These are phyloP conservation scores for Ustilago crameri DNA, from an alignment of 1,284 basidiomycete genomes.

Conservation along the genomic window DNA sequence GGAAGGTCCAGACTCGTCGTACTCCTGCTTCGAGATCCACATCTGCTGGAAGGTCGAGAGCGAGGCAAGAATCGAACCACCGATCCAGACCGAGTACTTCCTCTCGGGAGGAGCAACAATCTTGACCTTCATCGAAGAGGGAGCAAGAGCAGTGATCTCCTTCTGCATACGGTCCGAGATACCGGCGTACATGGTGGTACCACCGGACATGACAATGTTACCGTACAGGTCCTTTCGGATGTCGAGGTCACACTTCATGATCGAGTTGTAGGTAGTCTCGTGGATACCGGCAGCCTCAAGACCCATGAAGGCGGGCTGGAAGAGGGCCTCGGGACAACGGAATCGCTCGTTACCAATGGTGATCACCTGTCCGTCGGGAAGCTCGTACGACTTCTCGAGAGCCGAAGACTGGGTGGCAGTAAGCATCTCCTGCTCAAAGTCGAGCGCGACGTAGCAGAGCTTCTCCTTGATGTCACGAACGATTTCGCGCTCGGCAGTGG, in stretches of 20 bases:
- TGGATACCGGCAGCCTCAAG: slow-evolving; percentile 94
- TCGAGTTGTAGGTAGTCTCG: slow-evolving; percentile 92
- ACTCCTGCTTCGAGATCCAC: slow-evolving; percentile 86
- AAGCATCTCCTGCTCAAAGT: slow-evolving; percentile 96
- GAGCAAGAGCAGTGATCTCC: slow-evolving; percentile 88
- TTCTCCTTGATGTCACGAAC: slow-evolving; percentile 99
- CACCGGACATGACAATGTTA: slow-evolving; percentile 93
- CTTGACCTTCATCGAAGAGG: slow-evolving; percentile 83
- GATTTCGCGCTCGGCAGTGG: slow-evolving; percentile 90
- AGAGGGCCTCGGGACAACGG: slow-evolving; percentile 95
- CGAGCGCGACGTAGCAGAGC: slow-evolving; percentile 94
- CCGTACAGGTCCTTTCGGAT: slow-evolving; percentile 85
- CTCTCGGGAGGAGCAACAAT: slow-evolving; percentile 67
- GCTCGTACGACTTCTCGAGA: slow-evolving; percentile 93
- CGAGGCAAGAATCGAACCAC: slow-evolving; percentile 95
- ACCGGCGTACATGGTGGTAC: slow-evolving; percentile 97
- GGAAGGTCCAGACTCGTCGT: slow-evolving; percentile 67
- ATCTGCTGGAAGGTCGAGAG: slow-evolving; percentile 93
- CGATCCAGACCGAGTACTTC: slow-evolving; percentile 89
- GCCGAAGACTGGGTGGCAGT: slow-evolving; percentile 90
- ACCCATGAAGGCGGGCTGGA: slow-evolving; percentile 94
- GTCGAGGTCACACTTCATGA: slow-evolving; percentile 78
- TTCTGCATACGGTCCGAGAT: slow-evolving; percentile 98
- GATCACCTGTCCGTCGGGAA: slow-evolving; percentile 96
- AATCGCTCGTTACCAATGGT: slow-evolving; percentile 97